phyloP scores from a whole-genome alignment of 208 protist species.

The Lotmaria passim region DNA sequence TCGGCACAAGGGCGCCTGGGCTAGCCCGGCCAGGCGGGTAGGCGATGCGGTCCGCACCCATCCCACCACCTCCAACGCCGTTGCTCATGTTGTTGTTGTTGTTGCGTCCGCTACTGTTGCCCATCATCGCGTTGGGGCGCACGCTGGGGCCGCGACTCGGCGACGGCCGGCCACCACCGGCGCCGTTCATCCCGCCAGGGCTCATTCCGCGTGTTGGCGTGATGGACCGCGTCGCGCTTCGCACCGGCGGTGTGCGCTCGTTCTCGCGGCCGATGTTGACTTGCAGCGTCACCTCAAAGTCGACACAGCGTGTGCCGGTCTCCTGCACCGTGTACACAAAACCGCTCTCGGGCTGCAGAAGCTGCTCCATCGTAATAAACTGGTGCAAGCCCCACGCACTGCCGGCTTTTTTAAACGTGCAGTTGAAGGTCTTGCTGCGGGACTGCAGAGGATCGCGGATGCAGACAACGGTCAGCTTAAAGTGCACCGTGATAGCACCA shows the following conservation, averaged over 20 bases:
- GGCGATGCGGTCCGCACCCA: conserved; percentile 15
- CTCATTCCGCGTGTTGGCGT: conserved; percentile 28
- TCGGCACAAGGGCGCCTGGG: conserved; percentile 29
- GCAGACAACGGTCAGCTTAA: conserved; percentile 74
- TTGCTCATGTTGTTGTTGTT: not conserved
- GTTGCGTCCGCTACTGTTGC: not conserved
- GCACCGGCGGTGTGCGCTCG: conserved; percentile 39
- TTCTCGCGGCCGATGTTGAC: conserved; percentile 37
- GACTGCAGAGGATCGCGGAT: conserved; percentile 65
- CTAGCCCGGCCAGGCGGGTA: conserved; percentile 22
- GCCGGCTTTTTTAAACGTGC: conserved; percentile 80
- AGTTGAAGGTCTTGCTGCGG: conserved; percentile 84
- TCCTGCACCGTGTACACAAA: conserved; percentile 78
- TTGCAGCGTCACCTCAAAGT: conserved; percentile 81
- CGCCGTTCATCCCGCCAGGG: conserved; percentile 1
- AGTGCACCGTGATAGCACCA: conserved; percentile 57
- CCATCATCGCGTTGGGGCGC: conserved; percentile 13
- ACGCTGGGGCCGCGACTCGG: conserved; percentile 29
- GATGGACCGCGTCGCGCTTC: conserved; percentile 34
- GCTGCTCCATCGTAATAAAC: conserved; percentile 68
- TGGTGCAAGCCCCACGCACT: conserved; percentile 90
- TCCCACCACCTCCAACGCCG: conserved; percentile 6
- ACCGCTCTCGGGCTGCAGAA: conserved; percentile 60
- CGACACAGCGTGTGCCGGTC: conserved; percentile 62
- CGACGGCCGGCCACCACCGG: conserved; percentile 2